A percentile compares a stretch with the other conserved stretches of the same genome.
Evolutionary conservation across 257 asterid species (phyloP).

Genomic region (Lycium barbarum): DNA sequence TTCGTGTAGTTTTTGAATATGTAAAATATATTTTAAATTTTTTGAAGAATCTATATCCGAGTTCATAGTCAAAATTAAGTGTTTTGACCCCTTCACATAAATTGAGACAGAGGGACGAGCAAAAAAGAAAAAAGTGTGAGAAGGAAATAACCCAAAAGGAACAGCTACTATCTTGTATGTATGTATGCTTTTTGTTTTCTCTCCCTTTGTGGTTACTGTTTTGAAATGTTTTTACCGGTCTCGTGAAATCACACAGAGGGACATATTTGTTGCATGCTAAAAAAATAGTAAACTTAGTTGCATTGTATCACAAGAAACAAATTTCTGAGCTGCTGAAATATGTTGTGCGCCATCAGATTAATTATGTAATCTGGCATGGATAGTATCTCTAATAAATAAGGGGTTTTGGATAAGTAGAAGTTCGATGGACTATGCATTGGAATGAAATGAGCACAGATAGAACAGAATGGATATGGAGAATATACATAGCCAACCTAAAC

Average conservation of each 20-base stretch:
- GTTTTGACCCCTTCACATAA: too few species aligned
- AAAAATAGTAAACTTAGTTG: background rate
- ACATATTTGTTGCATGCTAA: background rate
- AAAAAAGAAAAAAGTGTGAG: background rate
- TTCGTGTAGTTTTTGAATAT: too few species aligned
- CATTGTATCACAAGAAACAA: background rate
- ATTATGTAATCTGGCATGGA: background rate
- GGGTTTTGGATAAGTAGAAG: constrained; percentile 8
- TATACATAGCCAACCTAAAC: background rate
- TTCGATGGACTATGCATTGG: background rate
- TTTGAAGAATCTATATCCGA: too few species aligned
- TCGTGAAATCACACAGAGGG: background rate
- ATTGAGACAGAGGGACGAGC: too few species aligned
- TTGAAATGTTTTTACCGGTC: background rate
- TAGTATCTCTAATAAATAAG: background rate
- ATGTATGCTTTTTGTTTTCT: background rate
- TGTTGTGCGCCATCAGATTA: background rate
- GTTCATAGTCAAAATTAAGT: too few species aligned
- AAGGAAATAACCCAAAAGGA: constrained; percentile 3
- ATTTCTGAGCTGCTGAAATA: background rate
- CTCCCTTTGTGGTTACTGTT: background rate
- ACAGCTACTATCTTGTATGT: constrained; percentile 1
- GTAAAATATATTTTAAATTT: too few species aligned
- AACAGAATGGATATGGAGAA: background rate
- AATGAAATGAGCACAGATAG: background rate